Base-by-base conservation (phyloP, 495 filamentous ascomycete genomes). In the Podospora didyma region DNA sequence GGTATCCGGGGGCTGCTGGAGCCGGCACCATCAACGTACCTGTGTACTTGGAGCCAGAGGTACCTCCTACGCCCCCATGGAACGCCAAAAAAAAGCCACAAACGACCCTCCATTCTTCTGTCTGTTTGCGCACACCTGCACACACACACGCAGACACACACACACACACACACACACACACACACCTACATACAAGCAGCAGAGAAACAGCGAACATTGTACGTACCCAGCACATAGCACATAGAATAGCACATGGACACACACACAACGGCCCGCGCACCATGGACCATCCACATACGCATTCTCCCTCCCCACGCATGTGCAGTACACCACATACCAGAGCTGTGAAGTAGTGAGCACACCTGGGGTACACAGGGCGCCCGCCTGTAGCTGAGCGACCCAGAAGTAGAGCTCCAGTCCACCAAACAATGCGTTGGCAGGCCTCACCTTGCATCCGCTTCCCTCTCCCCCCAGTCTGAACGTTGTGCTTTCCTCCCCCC, bases 371-470 rank as follows among this genome's bases (percentile, higher is more conserved):
- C 41, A 65, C 56, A 39, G 23, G 34, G 46, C 10, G 37, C 51
- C 47, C 56, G 53, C 48, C 26, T n/a, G 24, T 26, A 14, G 17
- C 26, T 35, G 17, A 3, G n/a, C 17, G 45, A 9, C 12, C 12
- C 20, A 19, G 45, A 57, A 48, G 63, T 53, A 57, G 46, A 56
- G 28, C 41, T 55, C 59, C 44, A 46, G 59, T 57, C 53, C 28
- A 60, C 59, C 62, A 62, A 60, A 62, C 60, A 59, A 56, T 61
- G 61, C 52, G 62, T 50, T 69, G 66, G 59, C 63, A 64, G 20
- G 24, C 54, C 37, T 54, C 41, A 55, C 56, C 51, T 62, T 63
- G 58, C 47, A 58, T 53, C 62, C 49, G 46, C 39, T 26, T 46
- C 26, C 9, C 26, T 31, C 26, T 31, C 3, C 26, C 26, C 9